Evolutionary conservation across 2,329 filamentous ascomycete genomes (phyloP).

Genomic region (Pyrenophora seminiperda): DNA sequence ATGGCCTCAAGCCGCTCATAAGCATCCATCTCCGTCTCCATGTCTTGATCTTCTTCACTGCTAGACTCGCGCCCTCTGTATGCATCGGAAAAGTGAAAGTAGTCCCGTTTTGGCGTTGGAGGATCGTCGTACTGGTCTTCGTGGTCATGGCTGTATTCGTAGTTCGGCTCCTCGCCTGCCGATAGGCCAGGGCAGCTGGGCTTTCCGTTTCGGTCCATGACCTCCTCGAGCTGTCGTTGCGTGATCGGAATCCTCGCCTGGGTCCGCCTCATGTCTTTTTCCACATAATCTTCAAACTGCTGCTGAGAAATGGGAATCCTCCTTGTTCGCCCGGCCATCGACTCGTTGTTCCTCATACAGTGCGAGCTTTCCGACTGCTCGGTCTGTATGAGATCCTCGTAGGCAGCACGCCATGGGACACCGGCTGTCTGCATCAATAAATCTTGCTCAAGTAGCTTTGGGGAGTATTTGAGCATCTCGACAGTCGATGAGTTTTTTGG

Average conservation of each 20-base stretch:
- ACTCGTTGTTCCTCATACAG: constrained; percentile 3
- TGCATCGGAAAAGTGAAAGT: constrained; percentile 4
- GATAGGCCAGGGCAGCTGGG: background rate
- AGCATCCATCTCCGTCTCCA: constrained; percentile 57
- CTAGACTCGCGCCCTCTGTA: background rate
- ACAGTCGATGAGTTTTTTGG: constrained; percentile 13
- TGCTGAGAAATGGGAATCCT: constrained; percentile 1
- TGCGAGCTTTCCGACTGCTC: constrained; percentile 17
- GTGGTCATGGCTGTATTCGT: constrained; percentile 42
- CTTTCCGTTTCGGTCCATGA: background rate
- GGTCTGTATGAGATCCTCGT: constrained; percentile 62
- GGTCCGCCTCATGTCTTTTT: background rate
- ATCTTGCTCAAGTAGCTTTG: constrained; percentile 58
- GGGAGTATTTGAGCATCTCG: constrained; percentile 54
- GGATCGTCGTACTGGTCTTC: constrained; percentile 44
- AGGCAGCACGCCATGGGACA: constrained; percentile 61
- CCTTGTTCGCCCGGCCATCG: constrained; percentile 13
- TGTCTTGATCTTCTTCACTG: background rate
- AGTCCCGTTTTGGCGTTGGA: constrained; percentile 32
- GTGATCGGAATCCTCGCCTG: constrained; percentile 5
- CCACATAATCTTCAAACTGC: background rate
- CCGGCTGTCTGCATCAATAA: constrained; percentile 43
- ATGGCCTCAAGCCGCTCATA: constrained; percentile 54
- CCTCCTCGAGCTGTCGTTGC: constrained; percentile 11
- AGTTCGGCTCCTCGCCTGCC: constrained; percentile 38